These are phyloP conservation scores for Kodamaea ohmeri DNA, from an alignment of 1,139 yeast genomes.

Conservation along the genomic window DNA sequence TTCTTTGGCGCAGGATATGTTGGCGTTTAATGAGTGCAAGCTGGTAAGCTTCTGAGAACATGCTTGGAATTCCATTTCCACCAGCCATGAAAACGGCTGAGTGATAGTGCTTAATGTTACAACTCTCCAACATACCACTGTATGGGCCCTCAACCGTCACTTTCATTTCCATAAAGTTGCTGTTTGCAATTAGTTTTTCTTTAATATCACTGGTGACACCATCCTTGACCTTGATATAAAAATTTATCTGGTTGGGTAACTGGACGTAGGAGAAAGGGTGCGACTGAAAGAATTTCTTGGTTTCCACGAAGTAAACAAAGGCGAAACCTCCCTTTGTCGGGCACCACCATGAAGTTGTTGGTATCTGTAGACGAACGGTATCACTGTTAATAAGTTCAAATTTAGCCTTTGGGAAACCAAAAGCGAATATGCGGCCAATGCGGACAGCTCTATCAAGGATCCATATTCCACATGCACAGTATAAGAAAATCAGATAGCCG, in stretches of 20 bases:
- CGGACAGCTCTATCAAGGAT: slow-evolving; percentile 18
- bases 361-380: slow-evolving; percentile 18
- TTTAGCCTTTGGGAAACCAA: slow-evolving; percentile 19
- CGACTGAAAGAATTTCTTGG: slow-evolving; percentile 39
- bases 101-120: slow-evolving; percentile 26
- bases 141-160: slow-evolving; percentile 46
- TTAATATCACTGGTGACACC: slow-evolving; percentile 37
- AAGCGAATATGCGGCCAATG: slow-evolving; percentile 14
- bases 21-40: slow-evolving; percentile 19
- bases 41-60: slow-evolving; percentile 37
- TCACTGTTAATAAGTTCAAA: slow-evolving; percentile 18
- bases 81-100: slow-evolving; percentile 41
- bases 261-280: slow-evolving; percentile 42
- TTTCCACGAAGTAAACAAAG: slow-evolving; percentile 21
- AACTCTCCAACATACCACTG: slow-evolving; percentile 29
- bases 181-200: slow-evolving; percentile 22
- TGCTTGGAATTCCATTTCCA: slow-evolving; percentile 45
- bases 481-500: slow-evolving; percentile 18
- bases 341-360: slow-evolving; percentile 20
- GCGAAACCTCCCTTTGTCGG: slow-evolving; percentile 24
- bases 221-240: slow-evolving; percentile 36
- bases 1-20: slow-evolving; percentile 18
- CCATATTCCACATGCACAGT: slow-evolving; percentile 21
- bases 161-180: slow-evolving; percentile 23
- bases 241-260: slow-evolving; percentile 23